Conservation (phyloP, 345 rosid species). For the Abelmoschus esculentus region DNA sequence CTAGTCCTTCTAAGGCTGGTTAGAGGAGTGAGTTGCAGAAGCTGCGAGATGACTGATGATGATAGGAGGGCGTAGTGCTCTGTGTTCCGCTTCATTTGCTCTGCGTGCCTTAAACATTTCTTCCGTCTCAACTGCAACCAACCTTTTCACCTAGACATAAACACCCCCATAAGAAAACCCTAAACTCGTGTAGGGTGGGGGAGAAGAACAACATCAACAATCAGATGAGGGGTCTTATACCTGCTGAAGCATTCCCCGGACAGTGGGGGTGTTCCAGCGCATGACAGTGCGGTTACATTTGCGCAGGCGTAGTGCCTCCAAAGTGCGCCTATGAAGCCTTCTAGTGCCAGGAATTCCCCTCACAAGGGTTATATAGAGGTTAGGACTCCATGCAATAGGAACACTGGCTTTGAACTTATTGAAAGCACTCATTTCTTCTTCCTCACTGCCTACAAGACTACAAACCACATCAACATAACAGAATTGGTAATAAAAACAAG, state of each 20-base stretch:
- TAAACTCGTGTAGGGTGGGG: neutral
- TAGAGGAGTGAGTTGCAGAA: neutral
- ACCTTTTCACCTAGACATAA: neutral
- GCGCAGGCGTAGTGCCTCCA: neutral
- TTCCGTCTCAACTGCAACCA: neutral
- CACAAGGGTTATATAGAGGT: neutral
- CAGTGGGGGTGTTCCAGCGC: neutral
- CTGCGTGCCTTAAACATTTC: neutral
- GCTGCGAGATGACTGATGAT: neutral
- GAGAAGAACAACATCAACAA: neutral
- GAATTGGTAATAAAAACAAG: neutral
- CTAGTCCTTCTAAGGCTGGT: neutral
- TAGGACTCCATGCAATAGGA: neutral
- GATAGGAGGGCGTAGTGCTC: neutral
- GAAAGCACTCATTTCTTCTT: slow-evolving; percentile 1
- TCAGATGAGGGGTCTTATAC: neutral
- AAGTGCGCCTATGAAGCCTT: neutral
- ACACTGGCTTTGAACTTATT: neutral
- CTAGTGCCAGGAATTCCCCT: neutral
- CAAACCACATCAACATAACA: neutral
- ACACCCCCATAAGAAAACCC: neutral
- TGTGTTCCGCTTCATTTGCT: neutral
- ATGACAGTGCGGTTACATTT: slow-evolving; percentile 1
- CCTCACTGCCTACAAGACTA: neutral
- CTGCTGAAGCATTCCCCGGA: neutral